A percentile compares a stretch with the other conserved stretches of the same genome.
phyloP scores from a whole-genome alignment of 495 filamentous ascomycete species.

The Lentithecium fluviatile region DNA sequence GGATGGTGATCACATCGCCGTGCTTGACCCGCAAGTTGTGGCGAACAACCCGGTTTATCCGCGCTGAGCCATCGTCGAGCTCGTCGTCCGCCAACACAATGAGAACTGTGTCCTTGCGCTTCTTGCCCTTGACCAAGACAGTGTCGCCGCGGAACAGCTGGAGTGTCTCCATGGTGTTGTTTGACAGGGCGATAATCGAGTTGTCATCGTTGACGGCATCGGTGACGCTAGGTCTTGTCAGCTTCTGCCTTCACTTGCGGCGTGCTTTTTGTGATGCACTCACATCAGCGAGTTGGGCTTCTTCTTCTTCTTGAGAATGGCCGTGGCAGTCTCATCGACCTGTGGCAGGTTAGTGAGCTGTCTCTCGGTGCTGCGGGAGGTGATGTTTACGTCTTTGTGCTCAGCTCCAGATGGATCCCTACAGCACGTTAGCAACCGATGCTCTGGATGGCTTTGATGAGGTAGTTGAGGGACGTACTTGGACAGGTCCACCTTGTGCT shows the following conservation, averaged over 20 bases:
- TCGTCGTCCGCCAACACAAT: conserved; percentile 98
- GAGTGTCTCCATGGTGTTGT: conserved; percentile 98
- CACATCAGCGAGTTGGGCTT: conserved; percentile 98
- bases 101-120: conserved; percentile 97
- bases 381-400: conserved; percentile 69
- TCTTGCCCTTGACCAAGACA: conserved; percentile 97
- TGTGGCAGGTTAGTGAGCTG: conserved; percentile 43
- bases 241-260: neutral
- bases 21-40: conserved; percentile 99
- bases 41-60: conserved; percentile 95
- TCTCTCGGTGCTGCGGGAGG: conserved; percentile 18
- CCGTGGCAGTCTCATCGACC: conserved; percentile 92
- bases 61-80: conserved; percentile 91
- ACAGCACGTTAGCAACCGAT: conserved; percentile 42
- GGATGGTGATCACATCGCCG: conserved; percentile 93
- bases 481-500: conserved; percentile 84
- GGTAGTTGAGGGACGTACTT: conserved; percentile 61
- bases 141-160: conserved; percentile 98
- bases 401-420: conserved; percentile 90
- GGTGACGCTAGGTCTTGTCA: conserved; percentile 66
- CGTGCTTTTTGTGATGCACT: conserved; percentile 34
- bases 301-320: conserved; percentile 99
- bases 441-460: conserved; percentile 21
- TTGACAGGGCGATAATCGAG: conserved; percentile 96
- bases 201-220: conserved; percentile 99